A percentile compares a stretch with the other conserved stretches of the same genome.
phyloP scores from a whole-genome alignment of 371 early-diverging fungal species.

The Fennellomyces sp. region DNA sequence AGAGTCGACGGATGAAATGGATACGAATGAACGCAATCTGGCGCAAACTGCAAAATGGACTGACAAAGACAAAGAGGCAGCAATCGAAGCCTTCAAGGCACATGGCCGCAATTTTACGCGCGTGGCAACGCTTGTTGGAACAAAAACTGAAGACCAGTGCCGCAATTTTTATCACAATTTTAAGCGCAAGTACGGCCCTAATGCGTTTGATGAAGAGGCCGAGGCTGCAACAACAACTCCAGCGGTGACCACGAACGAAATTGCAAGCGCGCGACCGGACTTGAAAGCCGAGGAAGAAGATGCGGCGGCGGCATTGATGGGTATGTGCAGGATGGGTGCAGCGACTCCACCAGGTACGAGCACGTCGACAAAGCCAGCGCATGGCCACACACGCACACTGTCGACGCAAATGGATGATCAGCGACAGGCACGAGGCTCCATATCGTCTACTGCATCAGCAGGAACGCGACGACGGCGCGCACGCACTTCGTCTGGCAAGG shows the following conservation, averaged over 20 bases:
- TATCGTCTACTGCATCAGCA: not conserved
- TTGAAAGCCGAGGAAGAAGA: conserved; percentile 58
- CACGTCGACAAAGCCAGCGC: not conserved
- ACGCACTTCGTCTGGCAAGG: conserved; percentile 19
- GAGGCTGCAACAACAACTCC: not conserved
- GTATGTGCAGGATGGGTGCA: conserved; percentile 51
- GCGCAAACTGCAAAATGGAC: conserved; percentile 68
- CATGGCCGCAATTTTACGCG: conserved; percentile 76
- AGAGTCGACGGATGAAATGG: conserved; percentile 22
- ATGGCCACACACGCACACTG: conserved; percentile 12
- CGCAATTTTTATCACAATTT: conserved; percentile 81
- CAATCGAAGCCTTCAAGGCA: conserved; percentile 74
- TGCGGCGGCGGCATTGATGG: conserved; percentile 53
- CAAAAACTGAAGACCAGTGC: conserved; percentile 83
- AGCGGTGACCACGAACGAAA: not conserved
- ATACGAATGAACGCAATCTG: conserved; percentile 30
- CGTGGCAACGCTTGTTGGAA: conserved; percentile 71
- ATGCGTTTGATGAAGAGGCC: conserved; percentile 59
- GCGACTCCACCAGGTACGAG: conserved; percentile 4
- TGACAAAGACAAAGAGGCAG: conserved; percentile 73
- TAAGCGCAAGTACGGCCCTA: conserved; percentile 68
- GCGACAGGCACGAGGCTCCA: not conserved
- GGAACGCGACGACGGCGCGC: conserved; percentile 11
- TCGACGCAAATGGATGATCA: conserved; percentile 15
- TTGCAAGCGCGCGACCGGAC: conserved; percentile 17